phyloP scores from a whole-genome alignment of 2,329 filamentous ascomycete species.

The Cladosporium oxysporum region DNA sequence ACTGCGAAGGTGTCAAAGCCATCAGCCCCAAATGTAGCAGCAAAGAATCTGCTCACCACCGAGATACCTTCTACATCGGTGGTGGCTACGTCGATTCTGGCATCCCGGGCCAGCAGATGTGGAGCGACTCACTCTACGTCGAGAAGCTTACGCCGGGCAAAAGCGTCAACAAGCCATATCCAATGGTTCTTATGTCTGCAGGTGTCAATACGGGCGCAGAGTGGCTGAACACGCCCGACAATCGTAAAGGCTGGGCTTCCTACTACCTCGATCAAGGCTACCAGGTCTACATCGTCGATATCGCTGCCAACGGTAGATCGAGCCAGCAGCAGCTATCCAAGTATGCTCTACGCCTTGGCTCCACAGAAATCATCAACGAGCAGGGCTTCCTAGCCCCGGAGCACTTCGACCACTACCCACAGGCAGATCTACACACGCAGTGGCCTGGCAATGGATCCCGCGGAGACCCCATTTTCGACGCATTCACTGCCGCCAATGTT shows the following conservation, averaged over 20 bases:
- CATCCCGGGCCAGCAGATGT: constrained; percentile 25
- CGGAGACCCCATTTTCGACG: constrained; percentile 35
- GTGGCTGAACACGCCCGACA: constrained; percentile 53
- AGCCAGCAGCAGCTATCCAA: constrained; percentile 24
- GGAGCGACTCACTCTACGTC: constrained; percentile 55
- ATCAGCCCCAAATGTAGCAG: constrained; percentile 5
- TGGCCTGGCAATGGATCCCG: constrained; percentile 27
- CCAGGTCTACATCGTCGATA: constrained; percentile 48
- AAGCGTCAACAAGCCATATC: constrained; percentile 27
- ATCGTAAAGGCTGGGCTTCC: constrained; percentile 49
- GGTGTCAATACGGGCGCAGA: constrained; percentile 32
- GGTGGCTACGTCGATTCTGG: constrained; percentile 29
- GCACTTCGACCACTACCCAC: constrained; percentile 22
- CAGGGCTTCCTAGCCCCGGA: constrained; percentile 27
- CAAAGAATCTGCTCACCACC: background rate
- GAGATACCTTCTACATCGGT: constrained; percentile 27
- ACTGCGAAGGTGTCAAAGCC: constrained; percentile 4
- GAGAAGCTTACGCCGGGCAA: constrained; percentile 49
- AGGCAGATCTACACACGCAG: constrained; percentile 25
- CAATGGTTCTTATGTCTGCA: background rate
- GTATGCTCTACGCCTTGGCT: constrained; percentile 18
- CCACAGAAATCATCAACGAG: constrained; percentile 34
- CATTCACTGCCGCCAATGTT: constrained; percentile 34
- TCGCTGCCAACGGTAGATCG: constrained; percentile 39
- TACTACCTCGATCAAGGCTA: constrained; percentile 50